Evolutionary conservation across 1,284 basidiomycete genomes (phyloP), one percentile per base, ranked within the genome.

Genomic region (Leccinum fuscescens): DNA sequence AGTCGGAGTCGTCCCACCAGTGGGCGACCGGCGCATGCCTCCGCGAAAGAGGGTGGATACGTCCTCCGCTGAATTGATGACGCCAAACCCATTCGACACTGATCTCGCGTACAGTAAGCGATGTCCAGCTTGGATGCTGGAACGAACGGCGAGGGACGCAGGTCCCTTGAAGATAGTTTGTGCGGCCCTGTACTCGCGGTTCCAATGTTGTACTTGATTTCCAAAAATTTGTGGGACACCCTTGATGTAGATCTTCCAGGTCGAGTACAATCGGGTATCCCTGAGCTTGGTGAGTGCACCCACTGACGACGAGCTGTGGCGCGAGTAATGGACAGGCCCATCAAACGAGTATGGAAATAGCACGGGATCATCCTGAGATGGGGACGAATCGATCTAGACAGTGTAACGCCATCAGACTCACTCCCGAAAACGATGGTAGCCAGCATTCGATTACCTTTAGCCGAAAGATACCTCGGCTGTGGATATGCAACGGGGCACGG

Each of bases 181-280:
- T 1, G 89, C 89, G 15, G 87, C 84, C 66, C 80, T 82, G 77
- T 91, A 89, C 20, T 80, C 66, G 58, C 65, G 73, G 70, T 88
- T 89, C 89, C 88, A 91, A 27, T 72, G 76, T 67, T 91, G 89
- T 55, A 80, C 73, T n/a, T 67, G 72, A 67, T 86, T 80, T 3
- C 81, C 78, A 68, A 91, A 88, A 74, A 84, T 83, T 7, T 80
- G 69, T 2, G 78, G 80, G 3, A 90, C 74, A 33, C 84, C 86
- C 59, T 80, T 80, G 70, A 91, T 77, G 68, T 84, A 88, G 63
- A 90, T 80, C 71, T 90, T 90, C 89, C 89, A 92, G 2, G 89
- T 92, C 27, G 86, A 86, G 72, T 90, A 91, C n/a, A 90, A 77
- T 0, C 88, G 83, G 0, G 79, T 79, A 61, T 85, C 82, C 69